A percentile compares a stretch with the other conserved stretches of the same genome.
Evolutionary conservation across 2,329 filamentous ascomycete species (phyloP).

Genomic region (Alternaria incomplexa): DNA sequence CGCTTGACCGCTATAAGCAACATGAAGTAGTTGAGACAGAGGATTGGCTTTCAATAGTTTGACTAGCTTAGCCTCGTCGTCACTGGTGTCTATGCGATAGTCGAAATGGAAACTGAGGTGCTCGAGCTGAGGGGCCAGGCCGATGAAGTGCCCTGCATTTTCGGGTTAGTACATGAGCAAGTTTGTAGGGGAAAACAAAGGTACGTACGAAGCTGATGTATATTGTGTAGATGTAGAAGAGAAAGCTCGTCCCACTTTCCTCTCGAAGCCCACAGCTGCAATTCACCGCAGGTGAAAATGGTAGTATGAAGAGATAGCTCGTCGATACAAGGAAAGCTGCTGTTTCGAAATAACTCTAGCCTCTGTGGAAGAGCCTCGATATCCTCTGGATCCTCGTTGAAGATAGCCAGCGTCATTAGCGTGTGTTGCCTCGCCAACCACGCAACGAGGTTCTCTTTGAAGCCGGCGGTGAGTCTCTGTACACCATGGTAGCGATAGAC

Average conservation of each 20-base stretch:
- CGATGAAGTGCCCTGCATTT: not conserved
- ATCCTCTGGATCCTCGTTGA: not conserved
- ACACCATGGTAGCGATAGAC: not conserved
- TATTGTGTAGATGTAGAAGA: not conserved
- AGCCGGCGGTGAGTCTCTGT: not conserved
- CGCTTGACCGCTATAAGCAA: not conserved
- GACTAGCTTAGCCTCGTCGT: not conserved
- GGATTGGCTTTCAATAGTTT: not conserved
- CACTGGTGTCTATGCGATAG: not conserved
- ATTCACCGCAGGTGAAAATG: constrained; percentile 4
- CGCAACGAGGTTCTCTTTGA: not conserved
- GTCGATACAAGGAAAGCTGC: not conserved
- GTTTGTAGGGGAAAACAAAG: not conserved
- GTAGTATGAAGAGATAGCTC: not conserved
- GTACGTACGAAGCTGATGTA: not conserved
- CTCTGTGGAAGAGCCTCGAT: not conserved
- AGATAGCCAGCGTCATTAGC: not conserved
- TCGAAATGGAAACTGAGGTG: not conserved
- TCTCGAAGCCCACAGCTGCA: constrained; percentile 4
- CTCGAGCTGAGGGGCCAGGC: not conserved
- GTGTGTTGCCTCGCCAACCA: not conserved
- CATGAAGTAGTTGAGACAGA: not conserved
- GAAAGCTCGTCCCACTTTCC: constrained; percentile 1
- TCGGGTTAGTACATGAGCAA: not conserved
- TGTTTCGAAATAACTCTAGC: not conserved